phyloP scores from a whole-genome alignment of 768 basidiomycete species.

The Mycena filopes region DNA sequence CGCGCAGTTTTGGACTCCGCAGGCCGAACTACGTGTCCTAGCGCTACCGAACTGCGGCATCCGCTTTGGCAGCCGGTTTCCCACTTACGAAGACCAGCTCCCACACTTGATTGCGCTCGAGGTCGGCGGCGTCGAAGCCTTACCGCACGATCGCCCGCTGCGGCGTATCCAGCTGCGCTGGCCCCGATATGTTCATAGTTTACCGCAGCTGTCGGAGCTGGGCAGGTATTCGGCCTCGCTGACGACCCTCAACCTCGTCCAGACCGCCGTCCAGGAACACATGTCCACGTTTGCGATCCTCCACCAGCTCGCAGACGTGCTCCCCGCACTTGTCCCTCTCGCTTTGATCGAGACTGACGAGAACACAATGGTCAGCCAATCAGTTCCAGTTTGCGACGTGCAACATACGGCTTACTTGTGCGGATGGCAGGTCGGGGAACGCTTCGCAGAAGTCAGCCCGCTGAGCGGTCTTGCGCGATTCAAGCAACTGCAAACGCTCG shows the following conservation, averaged over 20 bases:
- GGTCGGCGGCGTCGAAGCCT: background rate
- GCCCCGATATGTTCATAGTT: background rate
- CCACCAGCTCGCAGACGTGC: background rate
- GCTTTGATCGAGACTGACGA: slow-evolving; percentile 11
- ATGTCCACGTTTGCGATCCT: background rate
- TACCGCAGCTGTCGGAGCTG: slow-evolving; percentile 7
- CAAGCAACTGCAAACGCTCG: slow-evolving; percentile 7
- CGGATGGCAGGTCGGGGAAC: background rate
- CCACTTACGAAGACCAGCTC: slow-evolving; percentile 24
- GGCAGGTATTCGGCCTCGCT: slow-evolving; percentile 19
- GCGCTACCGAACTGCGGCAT: background rate
- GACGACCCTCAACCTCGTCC: slow-evolving; percentile 22
- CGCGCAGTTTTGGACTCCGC: slow-evolving; percentile 21
- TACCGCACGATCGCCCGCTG: slow-evolving; percentile 17
- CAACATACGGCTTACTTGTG: background rate
- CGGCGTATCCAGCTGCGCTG: slow-evolving; percentile 27
- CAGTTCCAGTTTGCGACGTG: background rate
- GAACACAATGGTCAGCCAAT: background rate
- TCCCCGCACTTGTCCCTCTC: slow-evolving; percentile 19
- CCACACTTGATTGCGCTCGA: slow-evolving; percentile 27
- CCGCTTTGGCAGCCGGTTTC: no score
- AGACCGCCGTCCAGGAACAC: background rate
- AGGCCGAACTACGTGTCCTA: slow-evolving; percentile 24
- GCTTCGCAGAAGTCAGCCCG: slow-evolving; percentile 1
- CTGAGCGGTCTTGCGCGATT: slow-evolving; percentile 8